These are phyloP conservation scores for Rhodosporidiobolus sp. DNA, from an alignment of 768 basidiomycete genomes.

Conservation along the genomic window DNA sequence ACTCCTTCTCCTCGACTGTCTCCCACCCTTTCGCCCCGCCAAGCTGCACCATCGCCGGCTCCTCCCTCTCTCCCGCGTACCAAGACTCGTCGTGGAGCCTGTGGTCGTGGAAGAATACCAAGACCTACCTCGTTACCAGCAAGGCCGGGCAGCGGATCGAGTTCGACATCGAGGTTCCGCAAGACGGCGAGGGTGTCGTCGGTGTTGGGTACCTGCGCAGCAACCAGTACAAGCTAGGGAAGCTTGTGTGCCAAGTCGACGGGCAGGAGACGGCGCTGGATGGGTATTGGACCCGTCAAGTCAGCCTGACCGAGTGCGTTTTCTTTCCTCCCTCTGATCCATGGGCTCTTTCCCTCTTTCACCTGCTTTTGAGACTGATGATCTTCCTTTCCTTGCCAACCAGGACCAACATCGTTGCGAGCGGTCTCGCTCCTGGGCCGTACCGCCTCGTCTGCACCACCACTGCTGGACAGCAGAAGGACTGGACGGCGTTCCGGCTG, in stretches of 20 bases:
- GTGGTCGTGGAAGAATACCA: constrained; percentile 1
- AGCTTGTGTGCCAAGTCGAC: not conserved
- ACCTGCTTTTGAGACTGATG: not conserved
- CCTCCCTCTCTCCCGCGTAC: not conserved
- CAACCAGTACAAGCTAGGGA: not conserved
- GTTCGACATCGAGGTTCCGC: not conserved
- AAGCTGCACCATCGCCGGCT: not conserved
- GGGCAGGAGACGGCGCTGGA: not conserved
- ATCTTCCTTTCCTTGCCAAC: not conserved
- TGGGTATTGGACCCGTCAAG: not conserved
- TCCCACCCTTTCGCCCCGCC: not conserved
- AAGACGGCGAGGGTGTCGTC: not conserved
- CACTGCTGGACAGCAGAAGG: too few species aligned
- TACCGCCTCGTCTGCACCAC: too few species aligned
- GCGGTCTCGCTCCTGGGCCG: too few species aligned
- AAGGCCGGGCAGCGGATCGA: not conserved
- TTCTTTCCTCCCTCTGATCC: not conserved
- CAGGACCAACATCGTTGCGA: too few species aligned
- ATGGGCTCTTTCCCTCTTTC: too few species aligned
- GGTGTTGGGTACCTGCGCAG: not conserved
- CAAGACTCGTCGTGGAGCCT: not conserved
- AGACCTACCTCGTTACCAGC: not conserved
- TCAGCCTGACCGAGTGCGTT: not conserved
- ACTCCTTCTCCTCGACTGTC: not conserved
- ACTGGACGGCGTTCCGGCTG: too few species aligned